phyloP scores from a whole-genome alignment of 257 asterid species.

The Solanum rostratum region DNA sequence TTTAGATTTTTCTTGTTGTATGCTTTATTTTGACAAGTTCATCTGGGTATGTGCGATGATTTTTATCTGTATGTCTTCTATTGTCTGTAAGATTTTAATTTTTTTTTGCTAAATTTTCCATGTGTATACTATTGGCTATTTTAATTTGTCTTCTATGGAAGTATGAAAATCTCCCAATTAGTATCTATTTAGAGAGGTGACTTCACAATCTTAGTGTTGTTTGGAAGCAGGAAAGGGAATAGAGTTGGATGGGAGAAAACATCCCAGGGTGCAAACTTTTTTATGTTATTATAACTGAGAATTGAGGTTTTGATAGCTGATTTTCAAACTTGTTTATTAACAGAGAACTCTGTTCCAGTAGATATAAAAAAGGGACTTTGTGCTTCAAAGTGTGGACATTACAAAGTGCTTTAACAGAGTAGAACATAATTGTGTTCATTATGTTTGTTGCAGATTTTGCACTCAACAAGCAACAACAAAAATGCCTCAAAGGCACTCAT shows the following conservation, averaged over 20 bases:
- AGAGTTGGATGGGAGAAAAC: background rate
- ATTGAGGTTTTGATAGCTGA: background rate
- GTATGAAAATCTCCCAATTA: too few species aligned
- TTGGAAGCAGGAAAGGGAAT: background rate
- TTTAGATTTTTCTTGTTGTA: background rate
- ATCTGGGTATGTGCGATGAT: background rate
- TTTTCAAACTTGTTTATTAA: background rate
- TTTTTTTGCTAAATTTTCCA: background rate
- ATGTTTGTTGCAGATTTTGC: constrained; percentile 30
- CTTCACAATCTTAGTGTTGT: background rate
- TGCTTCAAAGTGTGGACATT: background rate
- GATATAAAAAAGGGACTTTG: background rate
- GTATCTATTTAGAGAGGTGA: background rate
- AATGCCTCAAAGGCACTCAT: constrained; percentile 49
- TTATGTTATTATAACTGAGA: background rate
- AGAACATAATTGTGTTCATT: background rate
- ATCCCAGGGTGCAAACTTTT: background rate
- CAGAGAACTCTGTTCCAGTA: background rate
- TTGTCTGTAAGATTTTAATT: background rate
- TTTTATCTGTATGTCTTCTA: background rate
- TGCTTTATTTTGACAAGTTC: background rate
- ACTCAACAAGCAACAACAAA: constrained; percentile 36
- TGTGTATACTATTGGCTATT: background rate
- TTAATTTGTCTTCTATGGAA: background rate
- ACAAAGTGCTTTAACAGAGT: background rate